Base-by-base conservation (phyloP, 352 stramenopile genomes). In the Pythium sukuiense region DNA sequence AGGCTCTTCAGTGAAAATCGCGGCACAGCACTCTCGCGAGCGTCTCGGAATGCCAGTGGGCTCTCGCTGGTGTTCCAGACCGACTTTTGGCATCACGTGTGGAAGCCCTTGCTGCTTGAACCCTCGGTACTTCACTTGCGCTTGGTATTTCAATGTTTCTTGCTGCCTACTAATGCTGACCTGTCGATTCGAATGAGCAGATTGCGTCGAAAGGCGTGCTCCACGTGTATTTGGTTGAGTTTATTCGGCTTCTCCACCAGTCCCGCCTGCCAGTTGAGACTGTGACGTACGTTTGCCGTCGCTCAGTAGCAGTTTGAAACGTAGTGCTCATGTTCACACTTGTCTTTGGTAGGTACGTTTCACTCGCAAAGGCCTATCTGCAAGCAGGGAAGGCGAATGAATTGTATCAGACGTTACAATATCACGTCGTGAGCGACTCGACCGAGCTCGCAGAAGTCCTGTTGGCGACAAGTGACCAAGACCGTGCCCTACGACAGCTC, bases 381-480 rank as follows among this genome's bases (percentile, higher is more conserved):
- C 66, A 61, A 45, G 68, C 74, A 13, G 65, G 65, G 14, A 70
- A 87, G 12, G 65, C 76, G 0, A 67, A 72, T 41, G 80, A 90
- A 46, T 66, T 93, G 29, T 89, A 83, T 57, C 82, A 92, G 58
- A 86, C 87, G 13, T 64, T 93, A 14, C 81, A 88, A 33, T 80
- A 83, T 14, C 74, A 86, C 35, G 69, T 84, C 2, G 14, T 88
- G n/a, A 62, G 64, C 33, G 85, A 92, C 57, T 93, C 80, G 18
- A 55, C 71, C 12, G 79, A 80, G 41, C 72, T 93, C 43, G 85
- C 83, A 13, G 71, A 85, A 4, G 55, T 89, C 11, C 72, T 93
- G 41, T 55, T 89, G 16, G 59, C 67, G 13, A 61, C 74, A 37
- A 66, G 72, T 0, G 46, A 65, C 26, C 60, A 37, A 1, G 64